Conservation (phyloP, 495 filamentous ascomycete species). For the Cercophora newfieldiana region DNA sequence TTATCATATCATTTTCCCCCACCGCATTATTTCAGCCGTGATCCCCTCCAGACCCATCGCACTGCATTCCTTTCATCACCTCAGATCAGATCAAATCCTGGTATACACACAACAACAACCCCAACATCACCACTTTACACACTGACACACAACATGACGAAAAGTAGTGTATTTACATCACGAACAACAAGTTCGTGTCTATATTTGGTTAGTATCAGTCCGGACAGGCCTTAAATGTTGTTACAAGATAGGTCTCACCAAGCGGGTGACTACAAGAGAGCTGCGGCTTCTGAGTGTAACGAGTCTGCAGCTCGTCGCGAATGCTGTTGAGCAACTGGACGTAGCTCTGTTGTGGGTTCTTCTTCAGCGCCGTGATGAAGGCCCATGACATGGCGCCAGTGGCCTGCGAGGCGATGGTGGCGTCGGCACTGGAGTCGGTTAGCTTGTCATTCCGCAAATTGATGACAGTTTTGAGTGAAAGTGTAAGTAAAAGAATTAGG, state of each 20-base stretch:
- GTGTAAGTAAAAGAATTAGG: neutral
- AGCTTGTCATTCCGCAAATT: slow-evolving; percentile 28
- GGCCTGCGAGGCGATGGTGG: slow-evolving; percentile 73
- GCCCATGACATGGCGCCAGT: slow-evolving; percentile 99
- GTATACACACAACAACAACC: neutral
- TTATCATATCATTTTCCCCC: neutral
- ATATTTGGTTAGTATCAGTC: slow-evolving; percentile 25
- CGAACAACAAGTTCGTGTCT: slow-evolving; percentile 55
- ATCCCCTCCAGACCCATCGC: neutral
- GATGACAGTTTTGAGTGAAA: slow-evolving; percentile 3
- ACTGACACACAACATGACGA: neutral
- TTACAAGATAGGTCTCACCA: slow-evolving; percentile 55
- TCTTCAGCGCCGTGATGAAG: slow-evolving; percentile 90
- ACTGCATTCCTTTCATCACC: neutral
- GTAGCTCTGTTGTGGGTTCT: slow-evolving; percentile 98
- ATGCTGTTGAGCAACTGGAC: slow-evolving; percentile 94
- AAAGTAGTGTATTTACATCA: slow-evolving; percentile 50
- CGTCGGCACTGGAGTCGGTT: slow-evolving; percentile 54
- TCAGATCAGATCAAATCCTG: neutral
- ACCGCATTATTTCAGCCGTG: neutral
- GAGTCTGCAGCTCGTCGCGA: slow-evolving; percentile 81
- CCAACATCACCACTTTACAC: neutral
- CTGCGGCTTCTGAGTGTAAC: slow-evolving; percentile 96
- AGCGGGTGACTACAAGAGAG: slow-evolving; percentile 94
- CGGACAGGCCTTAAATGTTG: slow-evolving; percentile 31